These are phyloP conservation scores for Tarenaya hassleriana DNA, from an alignment of 345 rosid genomes.

Conservation along the genomic window DNA sequence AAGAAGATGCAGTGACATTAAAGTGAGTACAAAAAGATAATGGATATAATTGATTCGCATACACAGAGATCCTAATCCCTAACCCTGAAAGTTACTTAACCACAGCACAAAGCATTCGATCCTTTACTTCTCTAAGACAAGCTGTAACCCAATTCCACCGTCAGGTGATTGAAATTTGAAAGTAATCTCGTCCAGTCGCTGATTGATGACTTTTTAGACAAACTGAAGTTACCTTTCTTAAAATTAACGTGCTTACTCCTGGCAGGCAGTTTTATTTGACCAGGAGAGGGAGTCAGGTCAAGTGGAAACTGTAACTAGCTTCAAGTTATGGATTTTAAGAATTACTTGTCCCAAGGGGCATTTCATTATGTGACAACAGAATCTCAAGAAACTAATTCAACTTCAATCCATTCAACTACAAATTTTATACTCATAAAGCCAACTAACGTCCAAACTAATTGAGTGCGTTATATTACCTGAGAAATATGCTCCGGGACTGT, in stretches of 20 bases:
- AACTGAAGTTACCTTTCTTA: too few species aligned
- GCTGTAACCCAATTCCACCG: too few species aligned
- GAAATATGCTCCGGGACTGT: constrained; percentile 63
- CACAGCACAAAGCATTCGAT: background rate
- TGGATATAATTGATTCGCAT: background rate
- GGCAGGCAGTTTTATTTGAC: too few species aligned
- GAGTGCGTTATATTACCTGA: constrained; percentile 39
- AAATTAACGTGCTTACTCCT: constrained; percentile 1
- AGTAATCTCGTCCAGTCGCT: too few species aligned
- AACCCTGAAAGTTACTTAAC: too few species aligned
- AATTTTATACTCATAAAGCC: too few species aligned
- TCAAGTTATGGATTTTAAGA: constrained; percentile 15
- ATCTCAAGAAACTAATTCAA: constrained; percentile 9
- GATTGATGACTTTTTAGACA: too few species aligned
- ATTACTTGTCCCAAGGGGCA: constrained; percentile 1
- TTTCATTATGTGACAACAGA: constrained; percentile 8
- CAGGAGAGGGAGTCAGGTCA: too few species aligned
- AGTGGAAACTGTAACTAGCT: constrained; percentile 5
- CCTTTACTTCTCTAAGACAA: too few species aligned
- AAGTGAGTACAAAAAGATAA: background rate
- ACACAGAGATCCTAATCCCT: too few species aligned
- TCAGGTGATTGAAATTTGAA: too few species aligned
- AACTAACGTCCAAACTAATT: background rate
- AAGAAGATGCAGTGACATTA: constrained; percentile 14
- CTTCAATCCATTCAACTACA: background rate